Percentiles rank a stretch among this genome's conserved stretches.
Conservation (phyloP, 805 yeast species). For the Saccharomycopsis fermentans region DNA sequence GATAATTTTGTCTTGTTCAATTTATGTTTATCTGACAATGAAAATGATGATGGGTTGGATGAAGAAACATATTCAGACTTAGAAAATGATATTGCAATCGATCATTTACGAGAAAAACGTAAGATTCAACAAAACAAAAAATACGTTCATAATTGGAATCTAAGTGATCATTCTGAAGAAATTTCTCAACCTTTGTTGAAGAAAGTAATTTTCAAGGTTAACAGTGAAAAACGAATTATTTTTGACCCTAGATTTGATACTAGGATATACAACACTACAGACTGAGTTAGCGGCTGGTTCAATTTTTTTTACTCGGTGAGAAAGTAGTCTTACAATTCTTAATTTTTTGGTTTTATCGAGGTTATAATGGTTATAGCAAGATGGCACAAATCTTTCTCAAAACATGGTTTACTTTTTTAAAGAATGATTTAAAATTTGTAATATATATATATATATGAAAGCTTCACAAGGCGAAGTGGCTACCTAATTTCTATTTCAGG, state of each 20-base stretch:
- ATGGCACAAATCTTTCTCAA: too few species aligned
- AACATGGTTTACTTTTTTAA: too few species aligned
- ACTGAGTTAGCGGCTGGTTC: not conserved
- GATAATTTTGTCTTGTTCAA: conserved; percentile 12
- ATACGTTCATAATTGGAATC: conserved; percentile 1
- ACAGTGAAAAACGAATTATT: conserved; percentile 5
- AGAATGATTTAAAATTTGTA: too few species aligned
- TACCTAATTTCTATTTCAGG: too few species aligned
- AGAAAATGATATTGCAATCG: conserved; percentile 8
- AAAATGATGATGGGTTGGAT: conserved; percentile 7
- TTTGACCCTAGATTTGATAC: conserved; percentile 16
- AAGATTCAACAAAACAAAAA: not conserved
- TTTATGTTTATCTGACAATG: conserved; percentile 16
- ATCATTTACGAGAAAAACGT: conserved; percentile 5
- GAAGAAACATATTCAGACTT: conserved; percentile 14
- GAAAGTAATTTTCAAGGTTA: conserved; percentile 7
- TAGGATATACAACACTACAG: conserved; percentile 8
- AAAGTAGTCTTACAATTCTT: not conserved
- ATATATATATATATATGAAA: too few species aligned
- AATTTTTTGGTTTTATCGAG: too few species aligned
- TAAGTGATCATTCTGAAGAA: conserved; percentile 1
- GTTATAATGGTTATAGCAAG: too few species aligned
- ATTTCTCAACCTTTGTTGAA: not conserved
- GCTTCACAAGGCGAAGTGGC: too few species aligned
- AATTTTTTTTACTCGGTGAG: not conserved